phyloP scores from a whole-genome alignment of 2,329 filamentous ascomycete genomes.

The Cytospora mali region DNA sequence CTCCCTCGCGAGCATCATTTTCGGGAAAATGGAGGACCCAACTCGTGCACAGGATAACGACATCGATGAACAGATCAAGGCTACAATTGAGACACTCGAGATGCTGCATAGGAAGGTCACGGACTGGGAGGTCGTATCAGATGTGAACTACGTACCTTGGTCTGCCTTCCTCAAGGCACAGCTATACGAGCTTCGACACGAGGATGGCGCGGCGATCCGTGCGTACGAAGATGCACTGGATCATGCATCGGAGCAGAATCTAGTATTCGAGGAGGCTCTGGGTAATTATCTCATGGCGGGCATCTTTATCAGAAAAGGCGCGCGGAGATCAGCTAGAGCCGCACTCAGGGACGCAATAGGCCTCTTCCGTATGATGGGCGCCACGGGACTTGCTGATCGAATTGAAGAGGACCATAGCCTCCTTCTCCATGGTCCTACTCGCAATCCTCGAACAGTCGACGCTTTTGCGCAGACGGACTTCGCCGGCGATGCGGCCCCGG shows the following conservation, averaged over 20 bases:
- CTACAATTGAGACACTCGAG: constrained; percentile 56
- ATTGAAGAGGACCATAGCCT: constrained; percentile 70
- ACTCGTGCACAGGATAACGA: constrained; percentile 44
- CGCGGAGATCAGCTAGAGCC: constrained; percentile 69
- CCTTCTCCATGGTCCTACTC: constrained; percentile 63
- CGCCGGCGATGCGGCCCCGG: constrained; percentile 56
- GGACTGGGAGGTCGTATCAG: constrained; percentile 64
- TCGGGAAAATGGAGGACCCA: constrained; percentile 54
- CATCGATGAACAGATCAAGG: constrained; percentile 46
- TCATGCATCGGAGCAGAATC: constrained; percentile 68
- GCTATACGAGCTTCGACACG: constrained; percentile 61
- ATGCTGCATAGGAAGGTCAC: constrained; percentile 63
- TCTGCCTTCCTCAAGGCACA: constrained; percentile 70
- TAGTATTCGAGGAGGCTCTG: constrained; percentile 71
- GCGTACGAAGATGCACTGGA: constrained; percentile 73
- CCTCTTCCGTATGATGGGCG: constrained; percentile 70
- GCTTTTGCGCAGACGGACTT: constrained; percentile 72
- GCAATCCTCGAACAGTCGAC: constrained; percentile 62
- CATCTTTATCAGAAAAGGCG: constrained; percentile 66
- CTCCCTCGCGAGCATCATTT: constrained; percentile 54
- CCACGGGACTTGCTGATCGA: constrained; percentile 67
- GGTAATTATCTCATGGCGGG: constrained; percentile 75
- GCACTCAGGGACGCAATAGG: constrained; percentile 68
- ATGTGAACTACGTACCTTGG: constrained; percentile 74
- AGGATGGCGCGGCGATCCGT: constrained; percentile 61